Conservation (phyloP, 768 basidiomycete species). For the Mycena sanguinolenta region DNA sequence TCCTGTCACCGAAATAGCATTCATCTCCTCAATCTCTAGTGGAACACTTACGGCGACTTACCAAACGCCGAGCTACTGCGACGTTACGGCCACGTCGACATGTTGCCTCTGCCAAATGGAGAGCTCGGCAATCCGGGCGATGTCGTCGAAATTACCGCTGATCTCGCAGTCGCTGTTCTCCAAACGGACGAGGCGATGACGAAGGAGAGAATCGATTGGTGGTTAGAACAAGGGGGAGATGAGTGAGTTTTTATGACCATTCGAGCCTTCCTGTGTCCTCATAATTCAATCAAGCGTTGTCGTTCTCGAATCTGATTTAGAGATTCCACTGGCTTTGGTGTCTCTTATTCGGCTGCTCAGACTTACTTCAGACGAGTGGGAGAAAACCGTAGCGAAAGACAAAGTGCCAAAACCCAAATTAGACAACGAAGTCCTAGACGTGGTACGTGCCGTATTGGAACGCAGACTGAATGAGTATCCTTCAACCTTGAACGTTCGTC, state of each 20-base stretch:
- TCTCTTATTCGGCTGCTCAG: conserved; percentile 77
- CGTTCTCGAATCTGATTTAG: conserved; percentile 64
- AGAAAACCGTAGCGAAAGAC: conserved; percentile 68
- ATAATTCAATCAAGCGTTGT: conserved; percentile 62
- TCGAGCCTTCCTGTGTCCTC: conserved; percentile 8
- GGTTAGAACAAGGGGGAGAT: conserved; percentile 91
- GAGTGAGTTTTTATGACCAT: conserved; percentile 68
- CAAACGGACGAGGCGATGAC: conserved; percentile 40
- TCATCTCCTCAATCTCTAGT: conserved; percentile 57
- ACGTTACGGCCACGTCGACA: conserved; percentile 93
- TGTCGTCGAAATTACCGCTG: conserved; percentile 82
- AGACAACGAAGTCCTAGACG: conserved; percentile 59
- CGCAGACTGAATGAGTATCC: conserved; percentile 68
- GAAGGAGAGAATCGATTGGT: conserved; percentile 88
- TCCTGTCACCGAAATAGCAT: conserved; percentile 10
- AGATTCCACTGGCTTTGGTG: conserved; percentile 68
- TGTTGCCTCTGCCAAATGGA: conserved; percentile 66
- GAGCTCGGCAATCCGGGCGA: conserved; percentile 82
- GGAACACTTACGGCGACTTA: conserved; percentile 95
- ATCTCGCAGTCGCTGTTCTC: conserved; percentile 68
- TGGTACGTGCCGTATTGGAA: conserved; percentile 64
- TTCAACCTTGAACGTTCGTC: conserved; percentile 69
- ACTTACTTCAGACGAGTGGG: conserved; percentile 69
- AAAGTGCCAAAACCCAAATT: conserved; percentile 82
- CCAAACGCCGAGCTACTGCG: conserved; percentile 96